Evolutionary conservation across 805 yeast species (phyloP).

Genomic region (Blastobotrys robertii): DNA sequence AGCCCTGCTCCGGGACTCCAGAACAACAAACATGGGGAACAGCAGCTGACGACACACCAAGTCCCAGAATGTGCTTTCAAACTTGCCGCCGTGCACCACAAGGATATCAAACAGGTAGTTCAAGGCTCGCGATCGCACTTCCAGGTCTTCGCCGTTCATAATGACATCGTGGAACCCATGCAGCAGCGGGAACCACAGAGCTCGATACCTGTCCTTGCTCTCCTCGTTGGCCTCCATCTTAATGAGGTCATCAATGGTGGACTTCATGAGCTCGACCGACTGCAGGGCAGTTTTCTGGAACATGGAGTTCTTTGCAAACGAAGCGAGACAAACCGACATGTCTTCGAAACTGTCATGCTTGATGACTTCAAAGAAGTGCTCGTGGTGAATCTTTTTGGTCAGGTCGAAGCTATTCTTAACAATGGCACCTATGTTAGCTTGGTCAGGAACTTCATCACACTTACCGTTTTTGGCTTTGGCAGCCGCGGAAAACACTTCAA

Average conservation of each 20-base stretch:
- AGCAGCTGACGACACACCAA: constrained; percentile 63
- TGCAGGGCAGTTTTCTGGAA: constrained; percentile 76
- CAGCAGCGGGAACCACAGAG: constrained; percentile 80
- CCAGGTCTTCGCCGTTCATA: constrained; percentile 89
- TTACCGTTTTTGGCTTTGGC: constrained; percentile 42
- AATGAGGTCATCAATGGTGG: constrained; percentile 51
- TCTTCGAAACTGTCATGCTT: constrained; percentile 59
- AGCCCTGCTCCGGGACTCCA: constrained; percentile 67
- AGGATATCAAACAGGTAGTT: constrained; percentile 73
- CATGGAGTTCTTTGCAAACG: constrained; percentile 71
- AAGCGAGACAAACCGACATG: constrained; percentile 66
- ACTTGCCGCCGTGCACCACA: constrained; percentile 68
- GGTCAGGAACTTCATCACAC: constrained; percentile 7
- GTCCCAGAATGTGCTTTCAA: constrained; percentile 74
- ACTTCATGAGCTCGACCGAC: constrained; percentile 64
- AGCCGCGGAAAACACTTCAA: constrained; percentile 66
- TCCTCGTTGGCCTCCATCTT: constrained; percentile 13
- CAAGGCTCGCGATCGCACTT: constrained; percentile 83
- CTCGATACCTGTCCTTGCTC: constrained; percentile 21
- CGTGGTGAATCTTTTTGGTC: constrained; percentile 50
- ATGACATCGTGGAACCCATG: constrained; percentile 79
- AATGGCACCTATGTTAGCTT: constrained; percentile 36
- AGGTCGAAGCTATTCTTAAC: constrained; percentile 57
- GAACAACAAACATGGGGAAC: constrained; percentile 82
- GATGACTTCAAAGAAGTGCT: constrained; percentile 52